These are phyloP conservation scores for Noccaea bulbosa DNA, from an alignment of 345 rosid species.

Conservation along the genomic window DNA sequence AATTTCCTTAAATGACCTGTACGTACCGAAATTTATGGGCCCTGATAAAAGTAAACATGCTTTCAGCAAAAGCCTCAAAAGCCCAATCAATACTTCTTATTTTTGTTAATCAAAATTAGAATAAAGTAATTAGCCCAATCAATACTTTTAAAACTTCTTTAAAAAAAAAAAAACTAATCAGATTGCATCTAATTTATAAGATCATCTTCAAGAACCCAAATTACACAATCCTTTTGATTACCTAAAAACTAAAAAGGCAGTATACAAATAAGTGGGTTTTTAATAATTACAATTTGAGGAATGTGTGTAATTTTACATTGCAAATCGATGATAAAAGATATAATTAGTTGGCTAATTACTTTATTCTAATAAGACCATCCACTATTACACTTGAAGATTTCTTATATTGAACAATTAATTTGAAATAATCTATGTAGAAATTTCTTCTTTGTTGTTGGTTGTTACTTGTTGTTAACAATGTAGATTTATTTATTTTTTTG, in stretches of 20 bases:
- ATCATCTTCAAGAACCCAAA: background rate
- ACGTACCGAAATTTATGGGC: background rate
- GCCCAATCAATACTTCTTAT: background rate
- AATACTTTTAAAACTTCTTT: background rate
- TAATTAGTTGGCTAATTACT: background rate
- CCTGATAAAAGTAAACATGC: background rate
- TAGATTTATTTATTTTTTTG: background rate
- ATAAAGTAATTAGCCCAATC: too few species aligned
- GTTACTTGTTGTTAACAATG: too few species aligned
- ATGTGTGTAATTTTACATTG: background rate
- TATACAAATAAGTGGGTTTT: background rate
- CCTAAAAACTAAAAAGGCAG: background rate
- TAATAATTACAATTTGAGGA: background rate
- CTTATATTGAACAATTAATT: background rate
- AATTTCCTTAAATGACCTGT: background rate
- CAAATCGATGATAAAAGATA: background rate
- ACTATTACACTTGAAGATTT: background rate
- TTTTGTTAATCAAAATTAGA: background rate
- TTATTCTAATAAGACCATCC: too few species aligned
- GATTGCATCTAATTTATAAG: background rate
- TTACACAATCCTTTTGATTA: background rate
- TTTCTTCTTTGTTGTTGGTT: background rate
- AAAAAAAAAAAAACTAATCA: too few species aligned
- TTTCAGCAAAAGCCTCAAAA: background rate
- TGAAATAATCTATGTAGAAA: too few species aligned